A percentile compares a stretch with the other conserved stretches of the same genome.
Evolutionary conservation across 495 filamentous ascomycete genomes (phyloP).

Genomic region (Podospora anserina): DNA sequence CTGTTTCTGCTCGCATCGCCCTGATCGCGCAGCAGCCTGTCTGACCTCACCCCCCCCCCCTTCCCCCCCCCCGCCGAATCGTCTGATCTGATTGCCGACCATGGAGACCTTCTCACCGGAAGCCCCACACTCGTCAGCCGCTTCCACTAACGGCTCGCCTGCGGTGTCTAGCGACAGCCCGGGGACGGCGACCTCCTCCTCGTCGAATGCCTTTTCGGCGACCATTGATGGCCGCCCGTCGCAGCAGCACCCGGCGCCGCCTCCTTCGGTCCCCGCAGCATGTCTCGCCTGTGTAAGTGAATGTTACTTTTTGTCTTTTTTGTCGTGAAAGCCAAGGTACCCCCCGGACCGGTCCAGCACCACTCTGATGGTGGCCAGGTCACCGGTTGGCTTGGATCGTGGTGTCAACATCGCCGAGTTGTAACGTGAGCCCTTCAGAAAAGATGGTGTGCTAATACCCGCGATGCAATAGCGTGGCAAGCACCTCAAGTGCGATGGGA

Average conservation of each 20-base stretch:
- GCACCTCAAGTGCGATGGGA: constrained; percentile 51
- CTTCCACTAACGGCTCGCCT: constrained; percentile 34
- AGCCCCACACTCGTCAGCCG: constrained; percentile 32
- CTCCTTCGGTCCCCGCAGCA: constrained; percentile 45
- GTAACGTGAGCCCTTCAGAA: neutral
- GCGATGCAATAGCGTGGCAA: constrained; percentile 40
- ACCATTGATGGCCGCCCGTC: constrained; percentile 32
- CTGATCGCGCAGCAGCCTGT: constrained; percentile 14
- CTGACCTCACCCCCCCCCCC: neutral
- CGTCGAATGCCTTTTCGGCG: constrained; percentile 28
- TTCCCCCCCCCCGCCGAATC: neutral
- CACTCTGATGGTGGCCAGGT: neutral
- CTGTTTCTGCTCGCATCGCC: constrained; percentile 9
- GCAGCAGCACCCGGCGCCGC: constrained; percentile 30
- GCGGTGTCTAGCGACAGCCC: constrained; percentile 33
- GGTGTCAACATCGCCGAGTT: neutral
- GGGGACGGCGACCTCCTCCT: constrained; percentile 33
- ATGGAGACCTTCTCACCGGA: constrained; percentile 36
- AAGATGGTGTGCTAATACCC: constrained; percentile 16
- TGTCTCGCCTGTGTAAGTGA: constrained; percentile 49
- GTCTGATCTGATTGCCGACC: constrained; percentile 26
- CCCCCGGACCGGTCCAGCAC: constrained; percentile 4
- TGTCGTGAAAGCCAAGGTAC: constrained; percentile 16
- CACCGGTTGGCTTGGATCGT: neutral
- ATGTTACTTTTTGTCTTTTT: constrained; percentile 21